Evolutionary conservation across 352 stramenopile species (phyloP).

Genomic region (Phytopythium mirpurense): DNA sequence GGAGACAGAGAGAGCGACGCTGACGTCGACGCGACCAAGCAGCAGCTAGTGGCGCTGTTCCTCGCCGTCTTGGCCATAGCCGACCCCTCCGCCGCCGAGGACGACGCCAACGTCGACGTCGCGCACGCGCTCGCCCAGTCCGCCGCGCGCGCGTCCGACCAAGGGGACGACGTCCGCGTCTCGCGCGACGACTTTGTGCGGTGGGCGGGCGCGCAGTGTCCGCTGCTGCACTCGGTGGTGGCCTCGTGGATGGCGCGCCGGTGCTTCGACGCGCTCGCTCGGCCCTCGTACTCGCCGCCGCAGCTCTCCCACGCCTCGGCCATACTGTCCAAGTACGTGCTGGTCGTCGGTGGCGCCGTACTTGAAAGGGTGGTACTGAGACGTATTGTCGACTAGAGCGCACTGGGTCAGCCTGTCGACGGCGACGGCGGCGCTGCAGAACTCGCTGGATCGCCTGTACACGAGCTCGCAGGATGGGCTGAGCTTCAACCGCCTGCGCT

Average conservation of each 20-base stretch:
- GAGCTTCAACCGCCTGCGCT: constrained; percentile 81
- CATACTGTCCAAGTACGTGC: constrained; percentile 59
- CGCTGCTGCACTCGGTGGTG: constrained; percentile 74
- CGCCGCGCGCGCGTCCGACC: constrained; percentile 20
- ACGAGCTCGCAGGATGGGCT: constrained; percentile 75
- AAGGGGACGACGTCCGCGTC: constrained; percentile 3
- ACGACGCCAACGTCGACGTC: constrained; percentile 26
- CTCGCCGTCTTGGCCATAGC: constrained; percentile 54
- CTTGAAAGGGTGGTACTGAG: too few species aligned
- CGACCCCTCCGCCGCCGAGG: constrained; percentile 14
- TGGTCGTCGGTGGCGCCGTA: neutral
- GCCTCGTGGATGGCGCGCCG: constrained; percentile 62
- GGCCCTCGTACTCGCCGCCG: constrained; percentile 43
- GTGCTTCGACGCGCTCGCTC: constrained; percentile 43
- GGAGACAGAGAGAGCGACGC: constrained; percentile 10
- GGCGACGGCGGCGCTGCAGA: constrained; percentile 54
- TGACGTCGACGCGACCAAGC: constrained; percentile 31
- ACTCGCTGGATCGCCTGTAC: constrained; percentile 58
- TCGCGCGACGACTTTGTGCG: constrained; percentile 51
- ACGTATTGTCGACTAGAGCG: too few species aligned
- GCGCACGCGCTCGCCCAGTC: constrained; percentile 37
- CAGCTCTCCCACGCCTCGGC: constrained; percentile 52
- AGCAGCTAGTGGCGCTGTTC: constrained; percentile 38
- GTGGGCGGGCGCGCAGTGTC: constrained; percentile 55
- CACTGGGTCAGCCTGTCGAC: constrained; percentile 62